phyloP scores from a whole-genome alignment of 768 basidiomycete genomes.

The Exsudoporus frostii region DNA sequence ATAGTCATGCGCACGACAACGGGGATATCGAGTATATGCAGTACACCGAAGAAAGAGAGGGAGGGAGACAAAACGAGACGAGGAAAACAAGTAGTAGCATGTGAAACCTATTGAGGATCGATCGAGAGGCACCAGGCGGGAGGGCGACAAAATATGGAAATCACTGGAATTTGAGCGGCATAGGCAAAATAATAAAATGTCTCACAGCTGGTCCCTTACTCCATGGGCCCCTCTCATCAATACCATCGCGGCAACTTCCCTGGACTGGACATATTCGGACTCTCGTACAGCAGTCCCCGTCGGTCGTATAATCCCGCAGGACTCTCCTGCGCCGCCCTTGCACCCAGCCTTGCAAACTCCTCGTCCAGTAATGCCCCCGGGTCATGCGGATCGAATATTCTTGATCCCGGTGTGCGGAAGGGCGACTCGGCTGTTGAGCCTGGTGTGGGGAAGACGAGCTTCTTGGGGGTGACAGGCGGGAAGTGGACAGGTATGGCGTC shows the following conservation, averaged over 20 bases:
- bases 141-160: background rate
- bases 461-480: conserved; percentile 44
- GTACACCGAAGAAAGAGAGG: conserved; percentile 1
- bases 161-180: background rate
- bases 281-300: conserved; percentile 63
- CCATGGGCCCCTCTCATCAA: conserved; percentile 28
- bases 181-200: background rate
- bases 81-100: conserved; percentile 3
- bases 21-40: background rate
- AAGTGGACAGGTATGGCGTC: conserved; percentile 18
- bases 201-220: background rate
- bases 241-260: conserved; percentile 52
- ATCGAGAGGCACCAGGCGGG: background rate
- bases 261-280: conserved; percentile 62
- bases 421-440: conserved; percentile 36
- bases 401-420: conserved; percentile 47
- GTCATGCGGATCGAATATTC: conserved; percentile 70
- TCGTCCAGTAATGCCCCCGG: conserved; percentile 67
- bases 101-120: background rate
- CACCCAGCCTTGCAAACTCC: conserved; percentile 57
- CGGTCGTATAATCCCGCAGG: conserved; percentile 67
- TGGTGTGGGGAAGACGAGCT: conserved; percentile 34
- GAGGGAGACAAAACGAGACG: conserved; percentile 8
- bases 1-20: background rate
- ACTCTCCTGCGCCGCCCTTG: conserved; percentile 48